These are phyloP conservation scores for Microdochium bolleyi DNA, from an alignment of 2,329 filamentous ascomycete genomes.

Conservation along the genomic window DNA sequence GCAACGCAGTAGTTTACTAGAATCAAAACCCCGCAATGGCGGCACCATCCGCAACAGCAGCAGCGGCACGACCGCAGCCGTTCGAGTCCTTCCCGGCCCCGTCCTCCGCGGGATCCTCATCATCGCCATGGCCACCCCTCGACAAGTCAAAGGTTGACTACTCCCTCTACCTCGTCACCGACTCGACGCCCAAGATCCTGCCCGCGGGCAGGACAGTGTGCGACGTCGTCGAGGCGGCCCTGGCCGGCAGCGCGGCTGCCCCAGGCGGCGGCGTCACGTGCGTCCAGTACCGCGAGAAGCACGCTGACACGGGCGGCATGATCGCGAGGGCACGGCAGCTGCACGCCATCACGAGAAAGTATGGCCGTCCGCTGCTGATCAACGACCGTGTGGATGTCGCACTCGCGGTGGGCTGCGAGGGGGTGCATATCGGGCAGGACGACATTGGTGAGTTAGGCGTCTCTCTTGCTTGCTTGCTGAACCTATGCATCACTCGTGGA, in stretches of 20 bases:
- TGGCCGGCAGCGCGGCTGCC: slow-evolving; percentile 70
- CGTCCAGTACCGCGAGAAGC: slow-evolving; percentile 89
- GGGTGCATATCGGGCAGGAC: slow-evolving; percentile 92
- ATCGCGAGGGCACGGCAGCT: slow-evolving; percentile 64
- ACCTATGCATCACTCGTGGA: not conserved
- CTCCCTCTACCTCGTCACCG: slow-evolving; percentile 83
- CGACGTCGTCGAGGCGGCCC: slow-evolving; percentile 64
- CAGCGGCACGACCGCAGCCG: not conserved
- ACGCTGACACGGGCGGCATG: slow-evolving; percentile 62
- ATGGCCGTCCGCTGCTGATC: slow-evolving; percentile 75
- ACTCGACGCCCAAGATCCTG: slow-evolving; percentile 81
- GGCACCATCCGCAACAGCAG: not conserved
- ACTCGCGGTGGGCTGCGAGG: slow-evolving; percentile 76
- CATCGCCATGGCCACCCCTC: not conserved
- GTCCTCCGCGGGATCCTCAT: not conserved
- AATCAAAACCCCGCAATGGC: not conserved
- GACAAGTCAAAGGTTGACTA: slow-evolving; percentile 53
- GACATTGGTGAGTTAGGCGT: slow-evolving; percentile 58
- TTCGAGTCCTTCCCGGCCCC: not conserved
- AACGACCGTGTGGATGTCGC: slow-evolving; percentile 92
- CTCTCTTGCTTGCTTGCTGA: not conserved
- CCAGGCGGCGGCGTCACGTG: slow-evolving; percentile 74
- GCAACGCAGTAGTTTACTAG: too few species aligned
- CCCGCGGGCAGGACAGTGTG: slow-evolving; percentile 57
- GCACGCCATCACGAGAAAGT: slow-evolving; percentile 59